These are phyloP conservation scores for Colletotrichum higginsianum DNA, from an alignment of 2,329 filamentous ascomycete genomes.

Conservation along the genomic window DNA sequence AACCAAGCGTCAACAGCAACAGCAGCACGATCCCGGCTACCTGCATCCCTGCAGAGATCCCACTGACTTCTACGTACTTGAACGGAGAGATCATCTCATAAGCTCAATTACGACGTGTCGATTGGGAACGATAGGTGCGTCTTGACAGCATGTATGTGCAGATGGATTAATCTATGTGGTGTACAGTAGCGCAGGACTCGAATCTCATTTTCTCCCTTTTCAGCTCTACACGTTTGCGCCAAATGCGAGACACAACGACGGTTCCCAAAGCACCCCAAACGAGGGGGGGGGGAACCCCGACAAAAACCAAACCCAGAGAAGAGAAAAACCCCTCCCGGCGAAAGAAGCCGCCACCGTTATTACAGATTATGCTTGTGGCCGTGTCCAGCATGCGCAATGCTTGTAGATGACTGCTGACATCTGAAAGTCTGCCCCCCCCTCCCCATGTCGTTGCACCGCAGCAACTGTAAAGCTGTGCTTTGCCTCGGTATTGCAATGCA, in stretches of 20 bases:
- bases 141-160: neutral
- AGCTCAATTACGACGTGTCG: neutral
- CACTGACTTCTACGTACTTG: constrained; percentile 9
- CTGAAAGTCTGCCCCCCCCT: neutral
- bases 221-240: constrained; percentile 22
- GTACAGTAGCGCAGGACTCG: constrained; percentile 28
- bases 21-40: constrained; percentile 33
- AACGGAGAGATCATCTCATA: neutral
- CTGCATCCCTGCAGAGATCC: constrained; percentile 39
- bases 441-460: constrained; percentile 1
- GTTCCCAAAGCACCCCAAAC: neutral
- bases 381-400: constrained; percentile 13
- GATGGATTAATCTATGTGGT: constrained; percentile 36
- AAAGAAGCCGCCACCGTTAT: constrained; percentile 16
- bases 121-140: neutral
- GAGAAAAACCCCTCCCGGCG: constrained; percentile 13
- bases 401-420: constrained; percentile 10
- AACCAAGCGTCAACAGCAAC: constrained; percentile 28
- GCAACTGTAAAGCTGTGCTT: constrained; percentile 26
- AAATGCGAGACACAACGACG: constrained; percentile 12
- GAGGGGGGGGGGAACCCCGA: neutral
- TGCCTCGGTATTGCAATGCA: constrained; percentile 8
- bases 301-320: neutral
- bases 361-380: constrained; percentile 20
- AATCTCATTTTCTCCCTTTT: constrained; percentile 12